A percentile compares a stretch with the other conserved stretches of the same genome.
Conservation (phyloP, 768 basidiomycete species). For the Mycena polygramma region DNA sequence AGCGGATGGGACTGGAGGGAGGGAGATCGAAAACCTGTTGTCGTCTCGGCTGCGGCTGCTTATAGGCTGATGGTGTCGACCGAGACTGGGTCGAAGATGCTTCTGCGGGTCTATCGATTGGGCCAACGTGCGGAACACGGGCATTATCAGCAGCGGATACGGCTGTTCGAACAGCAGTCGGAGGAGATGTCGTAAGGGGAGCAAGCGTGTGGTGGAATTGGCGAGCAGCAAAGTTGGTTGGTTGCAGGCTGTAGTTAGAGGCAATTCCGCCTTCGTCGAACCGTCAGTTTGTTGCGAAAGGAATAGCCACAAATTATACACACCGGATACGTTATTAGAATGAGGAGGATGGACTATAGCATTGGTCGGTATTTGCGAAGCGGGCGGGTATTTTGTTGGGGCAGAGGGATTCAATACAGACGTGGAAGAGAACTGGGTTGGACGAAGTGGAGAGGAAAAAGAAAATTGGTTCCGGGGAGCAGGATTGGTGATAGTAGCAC, state of each 20-base stretch:
- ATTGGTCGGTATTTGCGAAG: too few relatives aligned
- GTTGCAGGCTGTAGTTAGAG: background rate
- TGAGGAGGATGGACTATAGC: background rate
- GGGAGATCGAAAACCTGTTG: conserved; percentile 23
- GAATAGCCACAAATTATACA: background rate
- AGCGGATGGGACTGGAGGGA: conserved; percentile 32
- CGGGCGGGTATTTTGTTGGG: too few relatives aligned
- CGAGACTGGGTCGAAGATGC: background rate
- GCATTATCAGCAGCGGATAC: background rate
- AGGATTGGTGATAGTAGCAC: conserved; percentile 2
- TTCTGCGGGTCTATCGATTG: background rate
- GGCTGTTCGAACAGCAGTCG: background rate
- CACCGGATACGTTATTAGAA: background rate
- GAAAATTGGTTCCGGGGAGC: background rate
- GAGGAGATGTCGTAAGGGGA: conserved; percentile 1
- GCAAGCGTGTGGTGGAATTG: background rate
- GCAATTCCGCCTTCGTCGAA: background rate
- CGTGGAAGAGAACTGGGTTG: background rate
- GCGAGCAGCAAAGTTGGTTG: background rate
- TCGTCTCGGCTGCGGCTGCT: background rate
- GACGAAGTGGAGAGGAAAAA: conserved; percentile 28
- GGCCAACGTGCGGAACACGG: background rate
- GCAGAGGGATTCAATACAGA: background rate
- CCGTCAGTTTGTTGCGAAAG: background rate
- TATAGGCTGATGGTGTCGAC: background rate